These are phyloP conservation scores for Corchorus capsularis DNA, from an alignment of 345 rosid genomes.

Conservation along the genomic window DNA sequence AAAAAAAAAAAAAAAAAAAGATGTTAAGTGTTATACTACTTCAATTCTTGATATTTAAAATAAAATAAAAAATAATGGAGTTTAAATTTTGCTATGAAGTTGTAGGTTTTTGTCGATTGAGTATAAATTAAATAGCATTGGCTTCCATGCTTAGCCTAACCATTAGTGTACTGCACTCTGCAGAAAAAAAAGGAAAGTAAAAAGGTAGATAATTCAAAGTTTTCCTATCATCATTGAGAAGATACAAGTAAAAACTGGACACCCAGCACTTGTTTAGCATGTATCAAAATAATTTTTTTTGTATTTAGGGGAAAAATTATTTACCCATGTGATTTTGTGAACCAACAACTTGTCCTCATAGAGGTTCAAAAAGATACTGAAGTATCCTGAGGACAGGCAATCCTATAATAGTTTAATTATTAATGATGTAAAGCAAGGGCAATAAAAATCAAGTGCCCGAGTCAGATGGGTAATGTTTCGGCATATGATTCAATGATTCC, in stretches of 20 bases:
- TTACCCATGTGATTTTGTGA: background rate
- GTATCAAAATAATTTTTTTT: background rate
- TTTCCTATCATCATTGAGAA: background rate
- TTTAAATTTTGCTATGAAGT: too few relatives aligned
- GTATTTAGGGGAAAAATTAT: background rate
- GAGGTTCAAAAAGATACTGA: background rate
- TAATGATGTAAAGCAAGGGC: slow-evolving; percentile 17
- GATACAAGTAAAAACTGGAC: background rate
- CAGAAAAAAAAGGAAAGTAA: too few relatives aligned
- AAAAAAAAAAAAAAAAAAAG: too few relatives aligned
- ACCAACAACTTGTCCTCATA: background rate
- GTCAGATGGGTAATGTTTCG: background rate
- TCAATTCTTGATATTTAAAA: too few relatives aligned
- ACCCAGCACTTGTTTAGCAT: background rate
- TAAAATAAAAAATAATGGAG: too few relatives aligned
- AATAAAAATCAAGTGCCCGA: background rate
- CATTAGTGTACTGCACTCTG: too few relatives aligned
- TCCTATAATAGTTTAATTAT: background rate
- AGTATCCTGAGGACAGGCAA: background rate
- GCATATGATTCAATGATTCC: slow-evolving; percentile 3
- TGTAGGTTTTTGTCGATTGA: too few relatives aligned
- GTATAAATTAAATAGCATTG: too few relatives aligned
- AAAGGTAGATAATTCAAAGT: background rate
- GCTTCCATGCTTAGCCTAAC: too few relatives aligned
- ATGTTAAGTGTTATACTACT: too few relatives aligned